Conservation (phyloP, 2,329 filamentous ascomycete species). For the Aspergillus tubingensis region DNA sequence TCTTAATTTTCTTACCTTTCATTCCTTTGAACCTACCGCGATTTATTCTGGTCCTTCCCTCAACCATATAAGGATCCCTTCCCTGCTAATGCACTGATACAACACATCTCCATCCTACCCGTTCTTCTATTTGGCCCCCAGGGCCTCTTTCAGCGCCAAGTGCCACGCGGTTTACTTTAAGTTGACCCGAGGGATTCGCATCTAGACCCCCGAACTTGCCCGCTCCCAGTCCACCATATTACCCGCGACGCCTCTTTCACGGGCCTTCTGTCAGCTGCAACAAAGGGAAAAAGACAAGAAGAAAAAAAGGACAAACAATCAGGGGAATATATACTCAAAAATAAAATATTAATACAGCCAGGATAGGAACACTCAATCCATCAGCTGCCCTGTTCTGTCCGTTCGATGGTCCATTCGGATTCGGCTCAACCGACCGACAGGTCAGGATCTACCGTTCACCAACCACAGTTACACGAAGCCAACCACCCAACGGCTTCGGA, state of each 20-base stretch:
- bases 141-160: constrained; percentile 11
- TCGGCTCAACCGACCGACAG: constrained; percentile 26
- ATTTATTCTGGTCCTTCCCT: background rate
- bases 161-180: constrained; percentile 13
- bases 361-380: no score
- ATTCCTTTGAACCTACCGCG: background rate
- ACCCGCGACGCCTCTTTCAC: constrained; percentile 1
- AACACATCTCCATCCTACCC: background rate
- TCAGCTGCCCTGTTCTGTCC: background rate
- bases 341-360: background rate
- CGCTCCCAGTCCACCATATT: constrained; percentile 1
- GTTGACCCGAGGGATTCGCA: constrained; percentile 16
- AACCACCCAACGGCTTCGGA: constrained; percentile 18
- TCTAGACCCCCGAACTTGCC: constrained; percentile 17
- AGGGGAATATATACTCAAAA: background rate
- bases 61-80: no score
- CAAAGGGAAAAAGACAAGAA: background rate
- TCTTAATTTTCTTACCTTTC: background rate
- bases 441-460: constrained; percentile 23
- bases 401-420: constrained; percentile 29
- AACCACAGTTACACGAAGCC: constrained; percentile 23
- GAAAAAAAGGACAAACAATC: background rate
- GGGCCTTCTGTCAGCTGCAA: constrained; percentile 5
- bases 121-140: background rate
- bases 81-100: background rate